These are phyloP conservation scores for Coemansia sp. DNA, from an alignment of 192 early-diverging fungal genomes.

Conservation along the genomic window DNA sequence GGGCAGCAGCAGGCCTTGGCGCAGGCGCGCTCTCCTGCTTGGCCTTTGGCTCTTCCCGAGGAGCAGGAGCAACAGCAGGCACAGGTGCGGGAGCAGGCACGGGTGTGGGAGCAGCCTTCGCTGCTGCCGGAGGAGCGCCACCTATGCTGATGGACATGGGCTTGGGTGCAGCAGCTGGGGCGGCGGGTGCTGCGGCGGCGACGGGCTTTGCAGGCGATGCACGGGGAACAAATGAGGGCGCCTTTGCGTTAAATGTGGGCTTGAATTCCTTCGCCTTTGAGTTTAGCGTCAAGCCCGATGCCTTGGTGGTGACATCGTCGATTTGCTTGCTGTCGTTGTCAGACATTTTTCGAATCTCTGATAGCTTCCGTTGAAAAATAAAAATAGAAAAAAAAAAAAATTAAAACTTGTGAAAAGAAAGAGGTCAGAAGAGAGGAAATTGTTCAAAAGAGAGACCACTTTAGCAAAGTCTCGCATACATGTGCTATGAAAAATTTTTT, in stretches of 20 bases:
- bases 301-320: conserved; percentile 53
- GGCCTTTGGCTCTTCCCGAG: conserved; percentile 20
- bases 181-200: conserved; percentile 21
- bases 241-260: conserved; percentile 64
- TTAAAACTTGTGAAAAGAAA: background rate
- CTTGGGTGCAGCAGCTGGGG: conserved; percentile 11
- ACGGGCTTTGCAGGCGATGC: conserved; percentile 46
- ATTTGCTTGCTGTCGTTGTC: conserved; percentile 23
- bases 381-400: conserved; percentile 8
- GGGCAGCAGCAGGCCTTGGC: conserved; percentile 7
- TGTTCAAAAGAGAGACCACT: background rate
- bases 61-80: conserved; percentile 13
- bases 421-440: background rate
- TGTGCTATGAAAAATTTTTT: background rate
- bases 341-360: conserved; percentile 21
- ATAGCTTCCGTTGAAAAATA: background rate
- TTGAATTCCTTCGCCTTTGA: conserved; percentile 64
- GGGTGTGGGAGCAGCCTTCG: conserved; percentile 21
- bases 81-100: conserved; percentile 35
- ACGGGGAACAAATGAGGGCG: conserved; percentile 67
- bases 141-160: conserved; percentile 30
- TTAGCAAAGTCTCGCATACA: background rate
- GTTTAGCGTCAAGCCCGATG: conserved; percentile 56
- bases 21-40: conserved; percentile 9
- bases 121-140: conserved; percentile 20